Percentiles rank a stretch among this genome's conserved stretches.
These are phyloP conservation scores for Candida ascalaphidarum DNA, from an alignment of 805 yeast genomes.

Conservation along the genomic window DNA sequence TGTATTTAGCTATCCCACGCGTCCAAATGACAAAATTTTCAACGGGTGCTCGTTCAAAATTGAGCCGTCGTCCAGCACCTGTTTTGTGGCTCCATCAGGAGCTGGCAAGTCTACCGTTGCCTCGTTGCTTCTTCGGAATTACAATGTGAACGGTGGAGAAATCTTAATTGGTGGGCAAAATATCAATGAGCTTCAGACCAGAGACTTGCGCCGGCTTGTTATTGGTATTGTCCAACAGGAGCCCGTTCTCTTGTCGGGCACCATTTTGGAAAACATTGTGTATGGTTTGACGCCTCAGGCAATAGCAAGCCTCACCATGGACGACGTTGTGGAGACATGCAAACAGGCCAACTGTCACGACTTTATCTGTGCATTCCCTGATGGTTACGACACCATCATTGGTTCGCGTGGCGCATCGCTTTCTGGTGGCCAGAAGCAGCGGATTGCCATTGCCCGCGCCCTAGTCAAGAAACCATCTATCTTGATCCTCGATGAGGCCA, in stretches of 20 bases:
- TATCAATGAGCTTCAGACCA: slow-evolving; percentile 39
- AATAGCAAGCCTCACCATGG: slow-evolving; percentile 26
- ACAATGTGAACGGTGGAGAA: slow-evolving; percentile 39
- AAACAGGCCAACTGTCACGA: slow-evolving; percentile 52
- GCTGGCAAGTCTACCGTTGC: slow-evolving; percentile 57
- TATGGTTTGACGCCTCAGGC: slow-evolving; percentile 38
- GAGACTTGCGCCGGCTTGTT: slow-evolving; percentile 36
- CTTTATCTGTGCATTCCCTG: slow-evolving; percentile 47
- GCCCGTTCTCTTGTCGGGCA: slow-evolving; percentile 49
- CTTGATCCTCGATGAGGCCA: slow-evolving; percentile 61
- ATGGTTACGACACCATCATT: slow-evolving; percentile 49
- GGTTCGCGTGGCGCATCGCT: slow-evolving; percentile 51
- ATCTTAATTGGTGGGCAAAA: slow-evolving; percentile 45
- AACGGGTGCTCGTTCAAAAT: slow-evolving; percentile 29
- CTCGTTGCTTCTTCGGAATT: slow-evolving; percentile 42
- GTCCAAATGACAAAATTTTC: slow-evolving; percentile 27
- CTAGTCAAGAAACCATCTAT: slow-evolving; percentile 58
- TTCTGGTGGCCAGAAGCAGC: slow-evolving; percentile 74
- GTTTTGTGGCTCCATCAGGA: slow-evolving; percentile 51
- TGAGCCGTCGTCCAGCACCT: slow-evolving; percentile 26
- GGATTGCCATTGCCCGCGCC: slow-evolving; percentile 71
- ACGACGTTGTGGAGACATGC: slow-evolving; percentile 35
- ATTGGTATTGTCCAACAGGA: slow-evolving; percentile 60
- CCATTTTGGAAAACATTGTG: slow-evolving; percentile 47
- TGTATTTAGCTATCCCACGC: slow-evolving; percentile 32